Evolutionary conservation across 805 yeast genomes (phyloP), one percentile per base, ranked within the genome.

Genomic region (Gaillardinia entomophila): DNA sequence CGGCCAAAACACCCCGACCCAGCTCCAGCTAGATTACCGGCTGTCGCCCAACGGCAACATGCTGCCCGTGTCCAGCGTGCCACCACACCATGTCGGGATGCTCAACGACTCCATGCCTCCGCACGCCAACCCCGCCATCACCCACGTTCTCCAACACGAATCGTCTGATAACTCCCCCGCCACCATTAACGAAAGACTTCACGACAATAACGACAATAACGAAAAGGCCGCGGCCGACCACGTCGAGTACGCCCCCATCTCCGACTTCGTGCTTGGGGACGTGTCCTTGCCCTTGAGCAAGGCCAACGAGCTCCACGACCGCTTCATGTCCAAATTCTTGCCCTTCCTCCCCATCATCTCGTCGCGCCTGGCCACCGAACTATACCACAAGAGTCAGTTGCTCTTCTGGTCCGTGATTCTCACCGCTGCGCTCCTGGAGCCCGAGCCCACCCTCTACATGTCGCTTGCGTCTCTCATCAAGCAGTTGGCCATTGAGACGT

Each of bases 371-470:
- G 89, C 94, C 3, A 70, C 79, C 0, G 92, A 84, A 50, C 69
- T 89, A 14, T 86, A 85, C 54, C 72, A 82, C 12, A 92, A 85
- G 48, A 84, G 95, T 0, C 90, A 84, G 49, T 64, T 88, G 15
- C 63, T 89, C 32, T 89, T 89, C 51, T 89, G 97, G 97, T 75
- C 95, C 0, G 90, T 88, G 2, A 82, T 86, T 66, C 65, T 85
- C 28, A 86, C 95, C 0, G 95, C 96, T 0, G 78, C 92, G 28
- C 62, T 82, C 13, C 79, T 94, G 0, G 95, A 88, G 46, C 90
- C 95, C 0, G 90, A 84, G 30, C 96, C 97, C 3, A 70, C 83
- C 0, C 53, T 87, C 28, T 89, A 89, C 62, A 75, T 76, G 56
- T 71, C 82, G 18, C 62, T 88, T 28, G 82, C 92, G 12, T 75